Percentiles rank a stretch among this genome's conserved stretches.
Evolutionary conservation across 129 eudicot species (phyloP).

Genomic region (Logfia minima): DNA sequence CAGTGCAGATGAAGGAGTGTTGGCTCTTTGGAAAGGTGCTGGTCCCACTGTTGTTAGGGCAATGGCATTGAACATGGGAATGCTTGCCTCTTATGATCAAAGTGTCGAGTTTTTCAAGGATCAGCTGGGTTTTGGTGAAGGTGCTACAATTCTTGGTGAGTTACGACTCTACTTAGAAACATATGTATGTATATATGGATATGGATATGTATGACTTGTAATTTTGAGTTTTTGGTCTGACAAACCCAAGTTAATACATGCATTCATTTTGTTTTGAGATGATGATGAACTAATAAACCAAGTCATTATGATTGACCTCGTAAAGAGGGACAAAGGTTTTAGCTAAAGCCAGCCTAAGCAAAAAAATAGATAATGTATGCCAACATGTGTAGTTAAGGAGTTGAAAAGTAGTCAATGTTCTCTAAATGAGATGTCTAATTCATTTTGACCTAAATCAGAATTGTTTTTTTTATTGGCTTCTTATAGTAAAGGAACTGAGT

Average conservation of each 20-base stretch:
- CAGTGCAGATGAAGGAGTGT: conserved; percentile 73
- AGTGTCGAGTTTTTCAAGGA: conserved; percentile 78
- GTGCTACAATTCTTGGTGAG: conserved; percentile 74
- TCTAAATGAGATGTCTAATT: no score
- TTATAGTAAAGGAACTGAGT: no score
- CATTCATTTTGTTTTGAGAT: background rate
- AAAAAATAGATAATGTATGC: no score
- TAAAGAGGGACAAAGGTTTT: no score
- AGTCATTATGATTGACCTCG: no score
- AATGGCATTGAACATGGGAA: conserved; percentile 91
- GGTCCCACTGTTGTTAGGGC: conserved; percentile 95
- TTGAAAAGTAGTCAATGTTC: no score
- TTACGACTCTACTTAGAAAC: background rate
- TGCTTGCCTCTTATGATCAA: conserved; percentile 98
- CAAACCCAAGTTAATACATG: background rate
- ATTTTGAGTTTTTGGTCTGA: background rate
- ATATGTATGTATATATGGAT: background rate
- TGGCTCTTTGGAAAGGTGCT: conserved; percentile 89
- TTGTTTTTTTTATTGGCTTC: no score
- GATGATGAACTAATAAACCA: background rate
- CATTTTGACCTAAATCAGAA: no score
- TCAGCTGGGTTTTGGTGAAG: conserved; percentile 64
- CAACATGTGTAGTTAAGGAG: no score
- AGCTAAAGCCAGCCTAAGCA: no score
- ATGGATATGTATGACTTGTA: background rate